phyloP scores from a whole-genome alignment of 2,329 filamentous ascomycete genomes.

The Ceratocystis smalleyi region DNA sequence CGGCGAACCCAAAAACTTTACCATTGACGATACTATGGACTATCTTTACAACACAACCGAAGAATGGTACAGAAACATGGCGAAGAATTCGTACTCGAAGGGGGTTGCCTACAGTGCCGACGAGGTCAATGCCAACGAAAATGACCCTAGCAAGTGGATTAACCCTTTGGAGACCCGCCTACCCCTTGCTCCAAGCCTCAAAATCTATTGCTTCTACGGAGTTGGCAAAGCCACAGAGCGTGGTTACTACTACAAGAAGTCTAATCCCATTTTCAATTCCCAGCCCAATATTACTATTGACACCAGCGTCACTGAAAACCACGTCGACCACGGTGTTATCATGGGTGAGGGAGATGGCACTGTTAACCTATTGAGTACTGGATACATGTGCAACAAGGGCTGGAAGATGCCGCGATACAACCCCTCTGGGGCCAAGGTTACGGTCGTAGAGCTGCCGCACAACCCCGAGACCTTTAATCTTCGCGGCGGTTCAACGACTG shows the following conservation, averaged over 20 bases:
- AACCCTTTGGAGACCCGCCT: conserved; percentile 84
- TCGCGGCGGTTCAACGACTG: conserved; percentile 52
- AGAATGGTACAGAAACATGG: conserved; percentile 65
- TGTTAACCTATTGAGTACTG: conserved; percentile 76
- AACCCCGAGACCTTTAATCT: conserved; percentile 87
- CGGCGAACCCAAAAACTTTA: conserved; percentile 58
- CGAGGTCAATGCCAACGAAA: conserved; percentile 69
- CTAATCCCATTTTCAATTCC: conserved; percentile 48
- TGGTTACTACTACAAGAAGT: conserved; percentile 70
- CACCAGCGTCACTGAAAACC: conserved; percentile 42
- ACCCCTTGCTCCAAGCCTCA: conserved; percentile 73
- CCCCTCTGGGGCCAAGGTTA: conserved; percentile 65
- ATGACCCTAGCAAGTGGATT: conserved; percentile 72
- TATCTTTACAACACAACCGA: conserved; percentile 70
- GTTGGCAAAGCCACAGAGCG: conserved; percentile 88
- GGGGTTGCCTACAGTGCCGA: conserved; percentile 66
- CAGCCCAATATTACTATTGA: conserved; percentile 57
- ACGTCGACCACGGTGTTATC: conserved; percentile 74
- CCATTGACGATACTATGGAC: conserved; percentile 57
- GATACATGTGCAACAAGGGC: conserved; percentile 93
- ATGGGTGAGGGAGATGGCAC: conserved; percentile 95
- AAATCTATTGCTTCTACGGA: conserved; percentile 95
- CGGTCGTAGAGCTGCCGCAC: conserved; percentile 88
- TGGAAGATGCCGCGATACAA: conserved; percentile 94
- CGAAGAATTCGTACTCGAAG: conserved; percentile 66